phyloP scores from a whole-genome alignment of 768 basidiomycete genomes.

The Lactarius sp. region DNA sequence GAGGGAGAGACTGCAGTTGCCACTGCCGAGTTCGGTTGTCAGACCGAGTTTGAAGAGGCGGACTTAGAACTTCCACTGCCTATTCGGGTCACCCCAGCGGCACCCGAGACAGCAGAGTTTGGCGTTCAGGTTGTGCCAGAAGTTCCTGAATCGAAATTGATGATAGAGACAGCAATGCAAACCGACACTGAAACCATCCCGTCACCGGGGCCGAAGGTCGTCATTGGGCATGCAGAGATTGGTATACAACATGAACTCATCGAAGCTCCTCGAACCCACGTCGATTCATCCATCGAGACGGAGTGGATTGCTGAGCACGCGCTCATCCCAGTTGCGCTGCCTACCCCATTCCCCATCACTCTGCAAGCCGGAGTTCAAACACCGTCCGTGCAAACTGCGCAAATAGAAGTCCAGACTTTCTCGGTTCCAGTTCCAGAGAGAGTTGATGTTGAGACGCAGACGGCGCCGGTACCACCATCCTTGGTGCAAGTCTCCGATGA shows the following conservation, averaged over 20 bases:
- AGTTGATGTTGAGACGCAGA: conserved; percentile 27
- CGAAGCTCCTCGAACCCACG: conserved; percentile 29
- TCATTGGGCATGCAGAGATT: conserved; percentile 38
- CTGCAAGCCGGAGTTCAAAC: conserved; percentile 38
- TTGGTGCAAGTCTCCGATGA: conserved; percentile 21
- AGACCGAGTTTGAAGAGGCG: conserved; percentile 51
- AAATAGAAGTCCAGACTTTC: conserved; percentile 35
- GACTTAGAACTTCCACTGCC: conserved; percentile 28
- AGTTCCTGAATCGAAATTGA: conserved; percentile 8
- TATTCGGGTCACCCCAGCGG: conserved; percentile 30
- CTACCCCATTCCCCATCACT: conserved; percentile 11
- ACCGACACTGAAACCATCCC: conserved; percentile 30
- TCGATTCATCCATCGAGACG: conserved; percentile 22
- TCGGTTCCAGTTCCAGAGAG: conserved; percentile 19
- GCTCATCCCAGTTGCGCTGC: conserved; percentile 8
- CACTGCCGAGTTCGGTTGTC: conserved; percentile 59
- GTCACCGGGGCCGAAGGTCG: background rate
- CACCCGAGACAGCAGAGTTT: conserved; percentile 31
- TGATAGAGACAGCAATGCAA: conserved; percentile 32
- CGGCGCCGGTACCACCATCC: background rate
- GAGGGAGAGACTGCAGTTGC: conserved; percentile 38
- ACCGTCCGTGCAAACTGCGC: conserved; percentile 29
- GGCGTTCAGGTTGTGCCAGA: conserved; percentile 34
- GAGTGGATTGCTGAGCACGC: conserved; percentile 29
- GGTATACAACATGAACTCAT: conserved; percentile 46